Evolutionary conservation across 2,329 filamentous ascomycete genomes (phyloP), one percentile per base, ranked within the genome.

Genomic region (Decorospora gaudefroyi): DNA sequence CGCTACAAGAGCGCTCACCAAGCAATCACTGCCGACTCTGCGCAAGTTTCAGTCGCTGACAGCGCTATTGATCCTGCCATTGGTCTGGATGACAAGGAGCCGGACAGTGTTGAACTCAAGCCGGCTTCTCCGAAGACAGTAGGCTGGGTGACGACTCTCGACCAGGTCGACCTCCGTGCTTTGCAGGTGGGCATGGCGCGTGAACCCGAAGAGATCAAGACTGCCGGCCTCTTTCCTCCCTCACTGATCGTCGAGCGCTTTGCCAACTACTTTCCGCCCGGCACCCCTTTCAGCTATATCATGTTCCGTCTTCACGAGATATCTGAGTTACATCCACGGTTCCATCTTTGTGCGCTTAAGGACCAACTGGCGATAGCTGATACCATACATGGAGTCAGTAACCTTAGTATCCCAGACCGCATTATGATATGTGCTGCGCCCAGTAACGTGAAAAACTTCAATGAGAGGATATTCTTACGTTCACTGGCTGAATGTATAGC

Each of bases 231-330:
- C 25, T 78, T 85, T 34, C 88, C 92, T 3, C 88, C 90, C 0
- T 76, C 82, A 1, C 69, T 78, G 17, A 78, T 90, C 2, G 75
- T 96, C 22, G 83, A 93, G 62, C 80, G 82, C 6, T 93, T 97
- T 64, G 80, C 87, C 1, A 79, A 81, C 2, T 93, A 92, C 64
- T 96, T 96, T 59, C 89, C 91, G 0, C 80, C 83, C 0, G 79
- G 81, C 4, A 91, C 88, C 0, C 89, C 91, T 0, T 87, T 97
- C 56, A 86, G 84, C 52, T 96, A 90, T 62, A 84, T 97, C 46
- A 71, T 97, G 42, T 76, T 85, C 49, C 86, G 87, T 2, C 75
- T 97, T 34, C 78, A 86, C 50, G 85, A 90, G 42, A 77, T 92
- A 6, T 80, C 83, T 2, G 74, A 77, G 18, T 73, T 87, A 7